Percentiles rank a stretch among this genome's conserved stretches.
Evolutionary conservation across 768 basidiomycete genomes (phyloP).

Genomic region (Tricholomella constricta): DNA sequence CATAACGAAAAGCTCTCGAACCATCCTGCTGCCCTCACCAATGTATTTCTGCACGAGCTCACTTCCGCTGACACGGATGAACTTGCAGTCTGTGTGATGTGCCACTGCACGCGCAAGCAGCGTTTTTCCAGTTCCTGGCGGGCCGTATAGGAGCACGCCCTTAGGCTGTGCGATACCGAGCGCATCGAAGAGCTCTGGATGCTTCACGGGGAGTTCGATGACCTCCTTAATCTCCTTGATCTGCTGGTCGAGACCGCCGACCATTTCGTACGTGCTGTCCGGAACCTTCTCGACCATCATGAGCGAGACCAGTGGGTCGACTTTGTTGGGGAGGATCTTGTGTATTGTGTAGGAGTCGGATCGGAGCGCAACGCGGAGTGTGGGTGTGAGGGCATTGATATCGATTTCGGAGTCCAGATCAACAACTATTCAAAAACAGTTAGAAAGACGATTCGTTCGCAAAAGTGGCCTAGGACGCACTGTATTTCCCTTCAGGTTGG

Average conservation of each 20-base stretch:
- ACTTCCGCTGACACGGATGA: slow-evolving; percentile 92
- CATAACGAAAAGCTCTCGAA: slow-evolving; percentile 97
- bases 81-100: slow-evolving; percentile 97
- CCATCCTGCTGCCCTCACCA: slow-evolving; percentile 96
- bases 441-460: background rate
- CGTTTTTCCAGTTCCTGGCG: slow-evolving; percentile 96
- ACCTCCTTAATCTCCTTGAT: slow-evolving; percentile 98
- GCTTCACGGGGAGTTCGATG: slow-evolving; percentile 96
- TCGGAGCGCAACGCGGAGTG: slow-evolving; percentile 91
- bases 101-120: slow-evolving; percentile 94
- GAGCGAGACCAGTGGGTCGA: slow-evolving; percentile 95
- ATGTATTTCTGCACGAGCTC: slow-evolving; percentile 99
- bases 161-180: slow-evolving; percentile 97
- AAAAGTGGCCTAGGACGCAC: slow-evolving; percentile 49
- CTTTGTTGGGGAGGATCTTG: slow-evolving; percentile 95
- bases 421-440: slow-evolving; percentile 60
- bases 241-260: slow-evolving; percentile 92
- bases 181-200: slow-evolving; percentile 94
- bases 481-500: slow-evolving; percentile 99
- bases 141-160: slow-evolving; percentile 93
- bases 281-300: slow-evolving; percentile 99
- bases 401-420: slow-evolving; percentile 91
- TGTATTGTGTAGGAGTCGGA: slow-evolving; percentile 97
- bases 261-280: slow-evolving; percentile 99
- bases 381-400: slow-evolving; percentile 74